These are phyloP conservation scores for Cercophora samala DNA, from an alignment of 495 filamentous ascomycete species.

Conservation along the genomic window DNA sequence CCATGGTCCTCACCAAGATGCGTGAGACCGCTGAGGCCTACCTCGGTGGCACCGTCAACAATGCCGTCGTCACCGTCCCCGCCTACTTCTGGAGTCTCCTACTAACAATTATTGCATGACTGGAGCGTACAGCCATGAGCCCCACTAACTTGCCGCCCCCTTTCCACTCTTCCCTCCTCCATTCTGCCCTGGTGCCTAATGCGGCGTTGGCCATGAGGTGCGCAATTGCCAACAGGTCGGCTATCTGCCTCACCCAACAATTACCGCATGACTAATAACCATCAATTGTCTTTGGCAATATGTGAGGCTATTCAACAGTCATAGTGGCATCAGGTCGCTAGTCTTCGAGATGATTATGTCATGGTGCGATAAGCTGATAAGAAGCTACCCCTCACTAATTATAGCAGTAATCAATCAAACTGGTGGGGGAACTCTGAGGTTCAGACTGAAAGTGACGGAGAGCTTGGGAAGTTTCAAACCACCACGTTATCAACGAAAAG, in stretches of 20 bases:
- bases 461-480: neutral
- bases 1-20: conserved; percentile 99
- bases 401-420: conserved; percentile 6
- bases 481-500: too few relatives aligned
- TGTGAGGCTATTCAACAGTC: neutral
- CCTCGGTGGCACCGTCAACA: conserved; percentile 81
- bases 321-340: too few relatives aligned
- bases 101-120: neutral
- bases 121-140: neutral
- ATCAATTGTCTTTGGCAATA: neutral
- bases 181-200: conserved; percentile 26
- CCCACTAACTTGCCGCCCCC: conserved; percentile 7
- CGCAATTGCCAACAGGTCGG: conserved; percentile 3
- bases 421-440: conserved; percentile 14
- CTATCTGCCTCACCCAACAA: conserved; percentile 20
- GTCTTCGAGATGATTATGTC: conserved; percentile 26
- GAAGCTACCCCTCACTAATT: conserved; percentile 18
- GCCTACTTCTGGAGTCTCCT: conserved; percentile 63
- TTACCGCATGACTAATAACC: neutral
- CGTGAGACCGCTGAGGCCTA: conserved; percentile 80
- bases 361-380: conserved; percentile 36
- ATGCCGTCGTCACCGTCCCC: conserved; percentile 53
- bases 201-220: neutral
- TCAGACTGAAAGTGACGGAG: neutral
- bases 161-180: neutral